A percentile compares a stretch with the other conserved stretches of the same genome.
phyloP scores from a whole-genome alignment of 805 yeast genomes.

The Phaffomyces thermotolerans region DNA sequence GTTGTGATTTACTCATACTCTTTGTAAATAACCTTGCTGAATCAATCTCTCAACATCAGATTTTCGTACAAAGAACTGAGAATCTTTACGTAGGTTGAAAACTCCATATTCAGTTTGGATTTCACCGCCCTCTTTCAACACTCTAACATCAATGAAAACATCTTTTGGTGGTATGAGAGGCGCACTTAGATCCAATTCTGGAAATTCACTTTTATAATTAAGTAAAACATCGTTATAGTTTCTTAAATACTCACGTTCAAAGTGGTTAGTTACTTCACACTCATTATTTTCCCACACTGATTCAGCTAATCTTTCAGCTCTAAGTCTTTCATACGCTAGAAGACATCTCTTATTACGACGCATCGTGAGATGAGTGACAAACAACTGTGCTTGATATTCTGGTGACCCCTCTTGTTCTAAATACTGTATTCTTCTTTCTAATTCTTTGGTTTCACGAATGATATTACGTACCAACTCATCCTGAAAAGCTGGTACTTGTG shows the following conservation, averaged over 20 bases:
- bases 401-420: conserved; percentile 33
- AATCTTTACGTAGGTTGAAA: conserved; percentile 84
- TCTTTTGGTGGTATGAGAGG: conserved; percentile 87
- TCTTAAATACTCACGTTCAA: conserved; percentile 73
- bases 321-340: conserved; percentile 68
- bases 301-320: conserved; percentile 62
- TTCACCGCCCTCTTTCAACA: conserved; percentile 90
- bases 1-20: conserved; percentile 31
- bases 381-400: conserved; percentile 48
- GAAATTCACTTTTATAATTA: conserved; percentile 69
- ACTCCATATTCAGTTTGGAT: conserved; percentile 97
- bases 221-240: conserved; percentile 65
- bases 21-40: conserved; percentile 89
- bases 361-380: conserved; percentile 60
- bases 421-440: conserved; percentile 49
- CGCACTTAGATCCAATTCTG: conserved; percentile 83
- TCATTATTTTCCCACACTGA: conserved; percentile 66
- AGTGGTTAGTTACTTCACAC: conserved; percentile 54
- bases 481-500: conserved; percentile 61
- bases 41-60: conserved; percentile 90
- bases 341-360: conserved; percentile 86
- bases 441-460: conserved; percentile 60
- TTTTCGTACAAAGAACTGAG: conserved; percentile 90
- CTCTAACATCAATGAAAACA: conserved; percentile 90
- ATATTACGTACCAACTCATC: conserved; percentile 64